A percentile compares a stretch with the other conserved stretches of the same genome.
phyloP scores from a whole-genome alignment of 1,139 yeast species.

The Debaryomyces sp. region DNA sequence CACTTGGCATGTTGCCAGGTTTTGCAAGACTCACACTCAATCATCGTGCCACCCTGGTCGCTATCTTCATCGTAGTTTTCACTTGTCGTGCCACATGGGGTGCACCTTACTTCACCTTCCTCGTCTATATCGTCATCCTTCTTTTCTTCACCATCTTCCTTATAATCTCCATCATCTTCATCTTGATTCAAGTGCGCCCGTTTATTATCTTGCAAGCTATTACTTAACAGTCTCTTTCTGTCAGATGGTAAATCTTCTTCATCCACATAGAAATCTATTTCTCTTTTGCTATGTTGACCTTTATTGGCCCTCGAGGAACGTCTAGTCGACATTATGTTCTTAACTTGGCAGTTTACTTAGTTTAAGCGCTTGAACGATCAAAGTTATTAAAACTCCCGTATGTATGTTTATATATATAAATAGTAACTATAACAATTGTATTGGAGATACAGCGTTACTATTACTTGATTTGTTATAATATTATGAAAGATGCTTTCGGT shows the following conservation, averaged over 20 bases:
- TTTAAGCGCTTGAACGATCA: conserved; percentile 2
- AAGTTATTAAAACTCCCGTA: conserved; percentile 3
- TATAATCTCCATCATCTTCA: conserved; percentile 14
- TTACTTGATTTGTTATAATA: conserved; percentile 1
- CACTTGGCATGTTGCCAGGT: conserved; percentile 89
- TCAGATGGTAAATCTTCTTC: conserved; percentile 13
- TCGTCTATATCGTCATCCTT: conserved; percentile 30
- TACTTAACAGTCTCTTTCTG: neutral
- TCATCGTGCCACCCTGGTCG: conserved; percentile 67
- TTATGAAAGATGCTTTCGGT: conserved; percentile 2
- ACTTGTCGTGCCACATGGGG: conserved; percentile 65
- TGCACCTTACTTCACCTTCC: conserved; percentile 62
- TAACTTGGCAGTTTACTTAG: neutral
- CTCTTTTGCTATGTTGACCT: conserved; percentile 42
- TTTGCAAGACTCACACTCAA: conserved; percentile 75
- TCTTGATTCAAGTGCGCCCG: conserved; percentile 9
- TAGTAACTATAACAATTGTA: conserved; percentile 2
- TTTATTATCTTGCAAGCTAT: conserved; percentile 9
- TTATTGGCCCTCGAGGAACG: conserved; percentile 44
- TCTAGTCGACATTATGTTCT: conserved; percentile 20
- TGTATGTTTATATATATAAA: conserved; percentile 4
- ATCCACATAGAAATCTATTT: conserved; percentile 21
- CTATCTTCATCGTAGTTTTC: conserved; percentile 61
- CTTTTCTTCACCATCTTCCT: conserved; percentile 5
- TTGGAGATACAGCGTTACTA: neutral